Percentiles rank a stretch among this genome's conserved stretches.
Conservation (phyloP, 768 basidiomycete species). For the Boletus sp. region DNA sequence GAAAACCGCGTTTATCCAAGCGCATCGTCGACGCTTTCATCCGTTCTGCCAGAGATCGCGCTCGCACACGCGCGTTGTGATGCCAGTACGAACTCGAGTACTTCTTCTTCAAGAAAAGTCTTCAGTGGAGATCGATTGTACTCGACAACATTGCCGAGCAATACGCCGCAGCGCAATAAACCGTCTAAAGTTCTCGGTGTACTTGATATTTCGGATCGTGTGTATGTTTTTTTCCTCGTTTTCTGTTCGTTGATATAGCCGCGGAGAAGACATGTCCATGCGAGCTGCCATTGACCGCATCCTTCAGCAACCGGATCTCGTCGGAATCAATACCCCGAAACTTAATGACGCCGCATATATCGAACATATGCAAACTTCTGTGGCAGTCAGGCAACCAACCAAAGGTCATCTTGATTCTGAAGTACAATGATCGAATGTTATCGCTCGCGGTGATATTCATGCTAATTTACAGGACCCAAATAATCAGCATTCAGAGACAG, state of each 20-base stretch:
- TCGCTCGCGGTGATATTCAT: slow-evolving; percentile 1
- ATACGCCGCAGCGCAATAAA: slow-evolving; percentile 5
- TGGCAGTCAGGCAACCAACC: neutral
- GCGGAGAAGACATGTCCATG: slow-evolving; percentile 24
- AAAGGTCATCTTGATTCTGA: neutral
- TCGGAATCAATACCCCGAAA: slow-evolving; percentile 15
- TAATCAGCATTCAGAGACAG: neutral
- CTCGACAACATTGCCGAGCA: neutral
- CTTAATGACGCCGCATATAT: neutral
- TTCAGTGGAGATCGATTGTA: slow-evolving; percentile 6
- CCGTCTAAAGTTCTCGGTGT: slow-evolving; percentile 25
- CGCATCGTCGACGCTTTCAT: slow-evolving; percentile 2
- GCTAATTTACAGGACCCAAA: slow-evolving; percentile 5
- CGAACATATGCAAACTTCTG: neutral
- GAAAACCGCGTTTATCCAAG: slow-evolving; percentile 5
- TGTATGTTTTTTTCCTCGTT: slow-evolving; percentile 7
- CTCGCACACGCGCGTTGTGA: slow-evolving; percentile 28
- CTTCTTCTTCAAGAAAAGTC: neutral
- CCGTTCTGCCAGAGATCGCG: slow-evolving; percentile 20
- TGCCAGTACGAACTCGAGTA: neutral
- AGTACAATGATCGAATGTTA: slow-evolving; percentile 11
- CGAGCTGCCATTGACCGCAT: slow-evolving; percentile 32
- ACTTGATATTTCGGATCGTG: slow-evolving; percentile 30
- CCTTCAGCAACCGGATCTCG: slow-evolving; percentile 23
- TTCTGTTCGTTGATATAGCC: slow-evolving; percentile 3